These are phyloP conservation scores for Boletus semigastroideus DNA, from an alignment of 1,284 basidiomycete genomes.

Conservation along the genomic window DNA sequence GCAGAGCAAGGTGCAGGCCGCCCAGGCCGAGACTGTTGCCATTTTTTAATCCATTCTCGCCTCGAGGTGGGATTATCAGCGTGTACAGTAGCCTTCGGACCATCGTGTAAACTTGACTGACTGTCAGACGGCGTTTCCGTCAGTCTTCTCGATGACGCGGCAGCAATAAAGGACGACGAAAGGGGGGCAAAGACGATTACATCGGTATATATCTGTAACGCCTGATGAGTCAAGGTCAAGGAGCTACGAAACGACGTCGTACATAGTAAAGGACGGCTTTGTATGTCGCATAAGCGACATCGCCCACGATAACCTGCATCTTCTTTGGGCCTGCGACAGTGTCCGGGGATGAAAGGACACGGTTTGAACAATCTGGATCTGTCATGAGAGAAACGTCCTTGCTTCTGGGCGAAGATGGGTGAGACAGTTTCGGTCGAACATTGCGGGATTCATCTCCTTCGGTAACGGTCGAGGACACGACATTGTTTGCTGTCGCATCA, in stretches of 20 bases:
- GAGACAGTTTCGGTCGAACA: conserved; percentile 36
- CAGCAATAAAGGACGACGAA: conserved; percentile 59
- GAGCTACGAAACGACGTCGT: conserved; percentile 23
- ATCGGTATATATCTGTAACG: conserved; percentile 77
- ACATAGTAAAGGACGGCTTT: conserved; percentile 84
- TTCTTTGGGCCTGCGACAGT: conserved; percentile 43
- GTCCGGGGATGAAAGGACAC: not conserved
- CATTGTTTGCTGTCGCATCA: conserved; percentile 4
- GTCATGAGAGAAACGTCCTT: conserved; percentile 20
- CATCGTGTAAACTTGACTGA: conserved; percentile 34
- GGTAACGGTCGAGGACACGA: not conserved
- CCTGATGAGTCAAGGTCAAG: conserved; percentile 3
- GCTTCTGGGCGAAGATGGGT: conserved; percentile 34
- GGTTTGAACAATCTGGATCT: conserved; percentile 9
- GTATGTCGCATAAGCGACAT: conserved; percentile 83
- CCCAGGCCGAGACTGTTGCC: conserved; percentile 57
- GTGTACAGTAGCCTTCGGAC: conserved; percentile 14
- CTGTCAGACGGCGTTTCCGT: conserved; percentile 35
- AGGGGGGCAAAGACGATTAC: conserved; percentile 82
- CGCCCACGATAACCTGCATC: conserved; percentile 65
- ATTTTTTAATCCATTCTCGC: conserved; percentile 65
- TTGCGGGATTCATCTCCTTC: conserved; percentile 27
- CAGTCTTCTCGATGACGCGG: conserved; percentile 19
- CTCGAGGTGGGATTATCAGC: conserved; percentile 43
- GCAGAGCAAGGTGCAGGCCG: conserved; percentile 81